Percentiles rank a stretch among this genome's conserved stretches.
Conservation (phyloP, 495 filamentous ascomycete genomes). For the Xeromyces bisporus region DNA sequence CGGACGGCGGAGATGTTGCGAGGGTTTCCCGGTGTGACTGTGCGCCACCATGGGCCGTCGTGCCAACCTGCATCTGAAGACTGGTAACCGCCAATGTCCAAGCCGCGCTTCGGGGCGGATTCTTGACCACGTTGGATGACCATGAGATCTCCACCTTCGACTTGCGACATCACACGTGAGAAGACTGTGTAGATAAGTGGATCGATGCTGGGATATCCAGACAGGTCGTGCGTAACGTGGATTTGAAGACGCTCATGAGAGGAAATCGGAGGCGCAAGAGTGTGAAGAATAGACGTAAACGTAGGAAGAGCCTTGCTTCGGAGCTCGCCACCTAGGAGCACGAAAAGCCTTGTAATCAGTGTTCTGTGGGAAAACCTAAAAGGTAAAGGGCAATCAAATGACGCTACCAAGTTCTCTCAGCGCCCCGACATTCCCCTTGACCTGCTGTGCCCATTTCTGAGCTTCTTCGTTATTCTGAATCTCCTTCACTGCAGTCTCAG, state of each 20-base stretch:
- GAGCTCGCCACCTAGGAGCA: conserved; percentile 64
- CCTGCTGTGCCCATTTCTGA: conserved; percentile 86
- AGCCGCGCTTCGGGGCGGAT: conserved; percentile 49
- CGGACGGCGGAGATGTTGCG: conserved; percentile 66
- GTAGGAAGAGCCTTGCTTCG: conserved; percentile 80
- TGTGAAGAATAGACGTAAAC: conserved; percentile 86
- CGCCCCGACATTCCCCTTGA: conserved; percentile 77
- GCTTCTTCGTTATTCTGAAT: conserved; percentile 94
- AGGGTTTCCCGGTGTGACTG: conserved; percentile 37
- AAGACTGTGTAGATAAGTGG: conserved; percentile 87
- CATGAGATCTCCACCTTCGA: conserved; percentile 92
- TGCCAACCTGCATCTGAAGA: conserved; percentile 55
- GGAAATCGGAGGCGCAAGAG: conserved; percentile 88
- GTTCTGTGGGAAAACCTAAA: too few relatives aligned
- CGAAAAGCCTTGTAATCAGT: conserved; percentile 2
- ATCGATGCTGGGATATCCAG: conserved; percentile 86
- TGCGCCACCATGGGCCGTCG: conserved; percentile 93
- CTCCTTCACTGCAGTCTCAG: conserved; percentile 83
- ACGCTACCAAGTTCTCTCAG: conserved; percentile 67
- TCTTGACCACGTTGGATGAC: conserved; percentile 89
- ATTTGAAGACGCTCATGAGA: conserved; percentile 96
- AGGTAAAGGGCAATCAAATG: too few relatives aligned
- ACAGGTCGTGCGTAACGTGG: conserved; percentile 89
- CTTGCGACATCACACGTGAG: conserved; percentile 92
- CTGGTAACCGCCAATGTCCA: conserved; percentile 30